These are phyloP conservation scores for Candida tammaniensis DNA, from an alignment of 805 yeast genomes.

Conservation along the genomic window DNA sequence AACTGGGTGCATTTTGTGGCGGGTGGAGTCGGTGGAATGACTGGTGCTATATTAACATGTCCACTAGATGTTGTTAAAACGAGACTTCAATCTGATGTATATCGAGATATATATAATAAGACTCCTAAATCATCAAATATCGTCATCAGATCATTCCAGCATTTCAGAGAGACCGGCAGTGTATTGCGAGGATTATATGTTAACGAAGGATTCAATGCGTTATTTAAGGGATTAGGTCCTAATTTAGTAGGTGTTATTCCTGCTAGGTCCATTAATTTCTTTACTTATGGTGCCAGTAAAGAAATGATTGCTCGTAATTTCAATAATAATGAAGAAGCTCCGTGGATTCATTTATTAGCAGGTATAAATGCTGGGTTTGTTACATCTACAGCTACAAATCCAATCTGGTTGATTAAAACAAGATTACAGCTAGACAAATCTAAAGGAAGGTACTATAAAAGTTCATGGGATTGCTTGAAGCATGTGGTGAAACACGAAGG, in stretches of 20 bases:
- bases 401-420: constrained; percentile 96
- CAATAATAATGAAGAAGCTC: constrained; percentile 72
- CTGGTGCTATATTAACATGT: constrained; percentile 90
- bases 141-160: constrained; percentile 53
- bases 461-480: constrained; percentile 79
- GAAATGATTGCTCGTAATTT: constrained; percentile 64
- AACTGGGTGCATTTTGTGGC: constrained; percentile 82
- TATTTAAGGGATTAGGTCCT: constrained; percentile 95
- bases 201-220: constrained; percentile 79
- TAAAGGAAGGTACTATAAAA: constrained; percentile 62
- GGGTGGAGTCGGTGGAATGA: constrained; percentile 96
- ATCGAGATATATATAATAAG: constrained; percentile 52
- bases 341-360: constrained; percentile 81
- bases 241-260: constrained; percentile 97
- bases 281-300: constrained; percentile 93
- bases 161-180: constrained; percentile 77
- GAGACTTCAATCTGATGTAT: constrained; percentile 86
- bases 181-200: constrained; percentile 68
- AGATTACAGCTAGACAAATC: constrained; percentile 87
- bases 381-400: constrained; percentile 95
- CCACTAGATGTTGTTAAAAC: constrained; percentile 97
- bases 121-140: constrained; percentile 39
- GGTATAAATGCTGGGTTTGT: constrained; percentile 92
- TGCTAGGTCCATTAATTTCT: constrained; percentile 93
- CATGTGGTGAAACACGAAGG: constrained; percentile 78